These are phyloP conservation scores for Mucor mucedo DNA, from an alignment of 371 early-diverging fungal species.

Conservation along the genomic window DNA sequence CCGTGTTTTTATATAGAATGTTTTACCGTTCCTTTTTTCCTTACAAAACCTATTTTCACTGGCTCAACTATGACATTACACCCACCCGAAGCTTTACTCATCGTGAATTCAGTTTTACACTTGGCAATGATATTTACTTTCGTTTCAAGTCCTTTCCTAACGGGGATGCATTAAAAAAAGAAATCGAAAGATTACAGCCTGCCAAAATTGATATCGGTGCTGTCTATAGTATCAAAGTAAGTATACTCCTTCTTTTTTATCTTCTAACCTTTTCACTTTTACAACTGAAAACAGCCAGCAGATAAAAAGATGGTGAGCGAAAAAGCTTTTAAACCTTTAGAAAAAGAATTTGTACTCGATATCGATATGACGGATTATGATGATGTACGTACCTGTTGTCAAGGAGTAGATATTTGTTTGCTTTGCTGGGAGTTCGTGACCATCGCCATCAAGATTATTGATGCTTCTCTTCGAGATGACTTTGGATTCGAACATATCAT, in stretches of 20 bases:
- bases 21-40: conserved; percentile 92
- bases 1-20: conserved; percentile 54
- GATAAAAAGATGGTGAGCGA: conserved; percentile 78
- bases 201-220: conserved; percentile 98
- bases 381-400: conserved; percentile 94
- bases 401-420: conserved; percentile 86
- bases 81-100: conserved; percentile 71
- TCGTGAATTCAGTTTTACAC: conserved; percentile 95
- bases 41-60: conserved; percentile 73
- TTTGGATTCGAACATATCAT: conserved; percentile 95
- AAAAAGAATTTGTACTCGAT: conserved; percentile 99
- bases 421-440: conserved; percentile 97
- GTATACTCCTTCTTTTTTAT: neutral
- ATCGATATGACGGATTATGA: conserved; percentile 99
- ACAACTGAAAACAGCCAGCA: conserved; percentile 61
- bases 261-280: too few relatives aligned
- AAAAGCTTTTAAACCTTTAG: conserved; percentile 75
- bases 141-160: conserved; percentile 89
- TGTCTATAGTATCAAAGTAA: conserved; percentile 81
- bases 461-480: conserved; percentile 81
- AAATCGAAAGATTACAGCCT: conserved; percentile 77
- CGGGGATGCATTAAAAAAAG: conserved; percentile 76
- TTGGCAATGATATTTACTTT: conserved; percentile 79
- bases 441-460: conserved; percentile 87
- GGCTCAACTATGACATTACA: conserved; percentile 80